Evolutionary conservation across 140 eudicot genomes (phyloP), one percentile per base, ranked within the genome.

Genomic region (Bidens hawaiensis): DNA sequence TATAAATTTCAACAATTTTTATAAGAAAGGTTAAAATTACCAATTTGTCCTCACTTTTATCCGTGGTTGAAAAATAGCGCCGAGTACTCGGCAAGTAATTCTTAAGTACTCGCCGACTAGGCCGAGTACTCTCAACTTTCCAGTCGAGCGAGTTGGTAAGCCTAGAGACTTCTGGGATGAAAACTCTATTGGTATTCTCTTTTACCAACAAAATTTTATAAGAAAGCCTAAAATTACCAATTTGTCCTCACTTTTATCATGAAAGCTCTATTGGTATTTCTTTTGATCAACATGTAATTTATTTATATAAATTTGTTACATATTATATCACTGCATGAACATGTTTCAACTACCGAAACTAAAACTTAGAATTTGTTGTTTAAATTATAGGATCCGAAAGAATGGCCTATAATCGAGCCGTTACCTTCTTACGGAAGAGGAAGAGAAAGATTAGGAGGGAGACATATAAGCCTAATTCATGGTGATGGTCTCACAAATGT

Each of bases 401-500:
- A 88, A 65, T 93, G 99, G 99, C 99, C 99, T 26, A 75, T 93
- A 23, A 88, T 88, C 16, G 82, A 85, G 52, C 83, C 99, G 36
- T 78, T 93, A 75, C 99, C 96, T 72, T 93, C 99, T 6, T 93
- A 93, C 71, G 99, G 99, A 74, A 82, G 96, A 88, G 99, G 99
- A 47, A 85, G 99, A 76, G 99, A 93, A 40, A 81, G 99, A 60
- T 64, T 80, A 14, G 99, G 99, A 73, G 95, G 84, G 58, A 80
- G 99, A 76, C 99, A 93, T 72, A 83, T 85, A 31, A 93, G 99
- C 78, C 75, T 93, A 64, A 81, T 93, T 57, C 99, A 93, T 62
- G 99, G 99, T 27, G 73, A 85, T 65, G 79, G 79, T 54, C 83
- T 93, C 40, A 67, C 77, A 17, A 81, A 88, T 85, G 96, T 93